phyloP scores from a whole-genome alignment of 2,329 filamentous ascomycete genomes.

The Pseudogymnoascus sp. region DNA sequence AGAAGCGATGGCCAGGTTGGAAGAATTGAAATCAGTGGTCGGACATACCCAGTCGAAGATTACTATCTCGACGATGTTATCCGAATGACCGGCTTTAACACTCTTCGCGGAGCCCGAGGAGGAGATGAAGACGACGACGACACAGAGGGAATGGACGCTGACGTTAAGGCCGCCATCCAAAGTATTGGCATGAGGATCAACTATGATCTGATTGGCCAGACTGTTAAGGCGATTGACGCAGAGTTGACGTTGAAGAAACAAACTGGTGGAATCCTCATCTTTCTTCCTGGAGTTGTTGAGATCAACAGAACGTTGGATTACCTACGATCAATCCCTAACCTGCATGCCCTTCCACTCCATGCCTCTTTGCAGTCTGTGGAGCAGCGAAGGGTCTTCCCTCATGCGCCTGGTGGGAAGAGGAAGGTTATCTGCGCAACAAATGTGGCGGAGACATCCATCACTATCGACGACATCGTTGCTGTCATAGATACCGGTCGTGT shows the following conservation, averaged over 20 bases:
- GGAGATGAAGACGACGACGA: slow-evolving; percentile 40
- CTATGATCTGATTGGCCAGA: slow-evolving; percentile 75
- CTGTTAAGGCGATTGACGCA: slow-evolving; percentile 71
- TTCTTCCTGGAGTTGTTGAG: slow-evolving; percentile 84
- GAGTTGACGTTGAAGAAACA: slow-evolving; percentile 57
- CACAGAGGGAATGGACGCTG: slow-evolving; percentile 40
- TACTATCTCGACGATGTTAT: slow-evolving; percentile 86
- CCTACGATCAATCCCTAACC: slow-evolving; percentile 53
- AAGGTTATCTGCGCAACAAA: slow-evolving; percentile 96
- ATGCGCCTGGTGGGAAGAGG: slow-evolving; percentile 67
- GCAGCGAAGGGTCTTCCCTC: slow-evolving; percentile 77
- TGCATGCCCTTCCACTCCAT: slow-evolving; percentile 81
- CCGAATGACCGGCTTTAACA: slow-evolving; percentile 64
- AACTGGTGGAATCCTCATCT: slow-evolving; percentile 87
- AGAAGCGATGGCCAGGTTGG: slow-evolving; percentile 62
- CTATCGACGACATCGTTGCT: slow-evolving; percentile 92
- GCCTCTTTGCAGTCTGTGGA: slow-evolving; percentile 84
- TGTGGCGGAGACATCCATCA: slow-evolving; percentile 96
- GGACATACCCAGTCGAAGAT: slow-evolving; percentile 84
- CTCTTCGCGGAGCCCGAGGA: slow-evolving; percentile 31
- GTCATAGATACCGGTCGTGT: slow-evolving; percentile 94
- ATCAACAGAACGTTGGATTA: slow-evolving; percentile 73
- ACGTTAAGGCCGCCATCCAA: slow-evolving; percentile 62
- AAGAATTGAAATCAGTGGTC: slow-evolving; percentile 74
- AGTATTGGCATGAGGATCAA: slow-evolving; percentile 78